Base-by-base conservation (phyloP, 2,329 filamentous ascomycete genomes). In the Cryoendolithus antarcticus region DNA sequence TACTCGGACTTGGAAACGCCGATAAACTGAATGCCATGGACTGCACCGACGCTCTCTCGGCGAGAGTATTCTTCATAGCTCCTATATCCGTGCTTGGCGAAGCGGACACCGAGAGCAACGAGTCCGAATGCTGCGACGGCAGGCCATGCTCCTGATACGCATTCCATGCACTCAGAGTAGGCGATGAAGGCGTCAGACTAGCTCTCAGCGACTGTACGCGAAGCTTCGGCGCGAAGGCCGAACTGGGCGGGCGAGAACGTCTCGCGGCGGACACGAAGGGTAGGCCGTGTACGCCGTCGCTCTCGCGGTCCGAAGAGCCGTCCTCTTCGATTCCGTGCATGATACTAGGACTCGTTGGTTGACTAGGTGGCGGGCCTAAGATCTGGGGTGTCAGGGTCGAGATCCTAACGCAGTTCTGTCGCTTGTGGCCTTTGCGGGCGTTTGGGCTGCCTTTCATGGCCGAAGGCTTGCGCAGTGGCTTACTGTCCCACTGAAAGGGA, bases 371-470 rank as follows among this genome's bases (percentile, higher is more conserved):
- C n/a, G 61, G 61, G 0, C 62, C 62, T 15, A 66, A 50, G 8
- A 64, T 56, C 3, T 62, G 63, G 8, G 64, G 63, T 6, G 57
- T 58, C 2, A 67, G 47, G 1, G 52, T 59, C 2, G 62, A 66
- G 15, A 68, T 63, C 4, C 65, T 58, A 9, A 69, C 64, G 40
- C 62, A 65, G 33, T 65, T 66, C 44, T 64, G 62, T 31, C 64
- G 47, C 30, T 55, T 53, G 43, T 66, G 63, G 2, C 62, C 62
- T 46, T 64, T 65, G 13, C 63, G 60, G 12, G 61, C 60, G 35
- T 58, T 61, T 1, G 65, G 64, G 34, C 63, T 66, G 1, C 63
- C 61, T 46, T 67, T 67, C 43, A 66, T 34, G 0, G 62, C 62
- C 4, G 63, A 66, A 9, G 63, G 60, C 40, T 63, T 67, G 0